Evolutionary conservation across 129 eudicot genomes (phyloP).

Genomic region (Logfia minima): DNA sequence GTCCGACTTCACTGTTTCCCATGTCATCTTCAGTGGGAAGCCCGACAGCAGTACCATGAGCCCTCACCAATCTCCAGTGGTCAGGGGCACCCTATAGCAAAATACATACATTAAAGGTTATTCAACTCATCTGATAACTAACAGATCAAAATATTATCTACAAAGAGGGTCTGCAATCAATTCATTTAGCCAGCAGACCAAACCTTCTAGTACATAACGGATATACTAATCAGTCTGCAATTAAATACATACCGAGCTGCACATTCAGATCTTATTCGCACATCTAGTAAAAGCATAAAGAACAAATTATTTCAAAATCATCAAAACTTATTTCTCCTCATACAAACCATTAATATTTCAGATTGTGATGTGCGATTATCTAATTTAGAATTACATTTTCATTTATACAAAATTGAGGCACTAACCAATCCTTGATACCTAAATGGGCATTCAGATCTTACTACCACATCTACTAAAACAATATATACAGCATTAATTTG

Average conservation of each 20-base stretch:
- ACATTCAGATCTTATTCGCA: not conserved
- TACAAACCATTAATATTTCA: not conserved
- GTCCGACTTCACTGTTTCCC: constrained; percentile 98
- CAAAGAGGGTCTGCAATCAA: constrained; percentile 9
- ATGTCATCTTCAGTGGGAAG: constrained; percentile 92
- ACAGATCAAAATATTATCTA: constrained; percentile 9
- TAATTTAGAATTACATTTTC: not conserved
- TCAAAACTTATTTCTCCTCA: not conserved
- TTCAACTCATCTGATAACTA: constrained; percentile 5
- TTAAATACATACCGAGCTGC: not conserved
- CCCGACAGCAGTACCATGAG: constrained; percentile 90
- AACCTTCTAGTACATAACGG: not conserved
- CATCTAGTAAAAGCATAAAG: not conserved
- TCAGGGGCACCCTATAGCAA: constrained; percentile 77
- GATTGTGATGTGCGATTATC: not conserved
- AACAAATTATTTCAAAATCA: not conserved
- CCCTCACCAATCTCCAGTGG: constrained; percentile 79
- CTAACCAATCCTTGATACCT: not conserved
- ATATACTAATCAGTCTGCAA: not conserved
- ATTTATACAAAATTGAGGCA: no score
- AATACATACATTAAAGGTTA: constrained; percentile 6
- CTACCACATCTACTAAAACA: not conserved
- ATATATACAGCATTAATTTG: not conserved
- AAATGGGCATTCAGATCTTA: not conserved
- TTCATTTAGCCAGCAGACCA: not conserved